These are phyloP conservation scores for Nannochloropsis salina DNA, from an alignment of 108 stramenopile genomes.

Conservation along the genomic window DNA sequence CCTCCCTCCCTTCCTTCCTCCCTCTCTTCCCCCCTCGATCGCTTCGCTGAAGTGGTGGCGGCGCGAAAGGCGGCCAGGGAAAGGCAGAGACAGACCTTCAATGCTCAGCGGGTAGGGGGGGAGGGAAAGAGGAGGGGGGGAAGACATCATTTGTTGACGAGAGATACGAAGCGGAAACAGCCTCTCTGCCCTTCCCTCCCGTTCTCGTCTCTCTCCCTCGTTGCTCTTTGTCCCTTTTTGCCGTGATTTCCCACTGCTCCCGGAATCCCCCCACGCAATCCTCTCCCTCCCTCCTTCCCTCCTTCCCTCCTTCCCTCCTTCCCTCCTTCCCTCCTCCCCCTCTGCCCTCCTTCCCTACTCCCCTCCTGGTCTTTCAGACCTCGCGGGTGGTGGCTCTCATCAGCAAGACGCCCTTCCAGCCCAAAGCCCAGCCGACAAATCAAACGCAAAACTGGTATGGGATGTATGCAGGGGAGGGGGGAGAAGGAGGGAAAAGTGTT, in stretches of 20 bases:
- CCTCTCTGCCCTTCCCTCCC: too few species aligned
- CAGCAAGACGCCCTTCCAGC: background rate
- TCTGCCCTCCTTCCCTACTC: background rate
- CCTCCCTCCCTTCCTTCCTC: background rate
- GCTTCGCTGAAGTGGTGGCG: background rate
- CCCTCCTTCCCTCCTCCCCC: background rate
- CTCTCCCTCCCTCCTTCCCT: background rate
- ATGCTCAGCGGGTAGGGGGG: background rate
- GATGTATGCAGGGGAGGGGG: too few species aligned
- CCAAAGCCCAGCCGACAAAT: background rate
- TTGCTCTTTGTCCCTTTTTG: too few species aligned
- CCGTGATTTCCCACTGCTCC: too few species aligned
- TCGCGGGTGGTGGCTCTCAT: background rate
- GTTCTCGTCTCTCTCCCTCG: too few species aligned
- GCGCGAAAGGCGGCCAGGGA: background rate
- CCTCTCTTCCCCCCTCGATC: conserved; percentile 8
- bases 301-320: background rate
- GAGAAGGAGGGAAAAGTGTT: too few species aligned
- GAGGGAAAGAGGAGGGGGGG: background rate
- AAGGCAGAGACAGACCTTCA: background rate
- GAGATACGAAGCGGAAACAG: background rate
- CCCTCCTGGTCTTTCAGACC: background rate
- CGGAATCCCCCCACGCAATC: background rate
- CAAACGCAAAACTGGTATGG: too few species aligned
- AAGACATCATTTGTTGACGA: background rate